These are phyloP conservation scores for Neophaeococcomyces aloes DNA, from an alignment of 2,329 filamentous ascomycete genomes.

Conservation along the genomic window DNA sequence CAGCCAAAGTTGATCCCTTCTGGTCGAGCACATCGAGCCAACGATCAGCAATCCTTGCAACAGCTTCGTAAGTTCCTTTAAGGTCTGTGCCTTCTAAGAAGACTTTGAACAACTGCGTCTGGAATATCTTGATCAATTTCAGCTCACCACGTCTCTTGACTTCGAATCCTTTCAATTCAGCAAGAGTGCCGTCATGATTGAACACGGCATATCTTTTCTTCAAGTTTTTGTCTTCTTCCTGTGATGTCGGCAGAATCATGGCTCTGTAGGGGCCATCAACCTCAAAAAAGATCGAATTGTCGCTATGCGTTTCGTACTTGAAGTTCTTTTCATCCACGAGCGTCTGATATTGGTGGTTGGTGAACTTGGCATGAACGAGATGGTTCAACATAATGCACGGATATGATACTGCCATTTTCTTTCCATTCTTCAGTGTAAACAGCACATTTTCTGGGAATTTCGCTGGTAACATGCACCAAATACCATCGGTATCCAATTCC, in stretches of 20 bases:
- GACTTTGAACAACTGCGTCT: slow-evolving; percentile 98
- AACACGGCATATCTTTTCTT: slow-evolving; percentile 99
- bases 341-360: slow-evolving; percentile 94
- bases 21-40: slow-evolving; percentile 93
- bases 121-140: slow-evolving; percentile 99
- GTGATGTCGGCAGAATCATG: slow-evolving; percentile 94
- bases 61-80: slow-evolving; percentile 77
- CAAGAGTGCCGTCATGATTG: slow-evolving; percentile 91
- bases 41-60: slow-evolving; percentile 87
- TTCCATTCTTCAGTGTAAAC: slow-evolving; percentile 90
- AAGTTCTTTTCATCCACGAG: slow-evolving; percentile 67
- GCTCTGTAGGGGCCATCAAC: slow-evolving; percentile 95
- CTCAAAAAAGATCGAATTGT: slow-evolving; percentile 99
- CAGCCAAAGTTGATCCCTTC: slow-evolving; percentile 77
- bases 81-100: slow-evolving; percentile 87
- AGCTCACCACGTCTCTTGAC: slow-evolving; percentile 94
- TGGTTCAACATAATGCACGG: slow-evolving; percentile 99
- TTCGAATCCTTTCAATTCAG: slow-evolving; percentile 94
- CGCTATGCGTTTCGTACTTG: slow-evolving; percentile 92
- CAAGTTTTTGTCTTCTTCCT: slow-evolving; percentile 98
- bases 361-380: slow-evolving; percentile 85
- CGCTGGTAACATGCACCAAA: slow-evolving; percentile 97
- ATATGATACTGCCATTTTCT: slow-evolving; percentile 93
- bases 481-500: slow-evolving; percentile 95
- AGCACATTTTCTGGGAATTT: slow-evolving; percentile 94